These are phyloP conservation scores for Albugo laibachii DNA, from an alignment of 352 stramenopile species.

Conservation along the genomic window DNA sequence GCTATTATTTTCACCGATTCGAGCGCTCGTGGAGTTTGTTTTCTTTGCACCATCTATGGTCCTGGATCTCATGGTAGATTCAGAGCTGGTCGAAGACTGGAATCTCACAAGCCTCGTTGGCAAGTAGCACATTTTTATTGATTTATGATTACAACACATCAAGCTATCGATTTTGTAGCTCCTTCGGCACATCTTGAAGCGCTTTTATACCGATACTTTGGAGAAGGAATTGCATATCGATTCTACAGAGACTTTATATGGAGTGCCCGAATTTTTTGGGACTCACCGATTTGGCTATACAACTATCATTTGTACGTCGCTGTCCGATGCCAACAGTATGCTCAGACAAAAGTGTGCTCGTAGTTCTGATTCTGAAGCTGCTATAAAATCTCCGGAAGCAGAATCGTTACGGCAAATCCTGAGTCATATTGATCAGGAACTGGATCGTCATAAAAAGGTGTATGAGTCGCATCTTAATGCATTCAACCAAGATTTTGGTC, in stretches of 20 bases:
- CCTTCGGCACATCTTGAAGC: slow-evolving; percentile 2
- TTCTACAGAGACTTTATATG: slow-evolving; percentile 23
- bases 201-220: slow-evolving; percentile 38
- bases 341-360: background rate
- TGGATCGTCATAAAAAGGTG: slow-evolving; percentile 29
- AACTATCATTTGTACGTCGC: slow-evolving; percentile 53
- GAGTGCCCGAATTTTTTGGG: slow-evolving; percentile 35
- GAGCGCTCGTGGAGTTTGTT: slow-evolving; percentile 23
- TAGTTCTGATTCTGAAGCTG: background rate
- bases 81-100: slow-evolving; percentile 7
- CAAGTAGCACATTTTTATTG: slow-evolving; percentile 9
- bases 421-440: slow-evolving; percentile 40
- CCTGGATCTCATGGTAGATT: slow-evolving; percentile 18
- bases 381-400: slow-evolving; percentile 15
- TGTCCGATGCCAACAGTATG: background rate
- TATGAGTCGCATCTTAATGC: slow-evolving; percentile 19
- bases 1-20: slow-evolving; percentile 30
- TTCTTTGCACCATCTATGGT: slow-evolving; percentile 26
- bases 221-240: slow-evolving; percentile 23
- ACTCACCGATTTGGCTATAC: slow-evolving; percentile 41
- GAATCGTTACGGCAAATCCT: slow-evolving; percentile 46
- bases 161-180: no score
- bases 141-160: no score
- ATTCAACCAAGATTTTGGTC: slow-evolving; percentile 36
- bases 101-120: slow-evolving; percentile 16